Conservation (phyloP, 768 basidiomycete genomes). For the Basidioascus undulatus region DNA sequence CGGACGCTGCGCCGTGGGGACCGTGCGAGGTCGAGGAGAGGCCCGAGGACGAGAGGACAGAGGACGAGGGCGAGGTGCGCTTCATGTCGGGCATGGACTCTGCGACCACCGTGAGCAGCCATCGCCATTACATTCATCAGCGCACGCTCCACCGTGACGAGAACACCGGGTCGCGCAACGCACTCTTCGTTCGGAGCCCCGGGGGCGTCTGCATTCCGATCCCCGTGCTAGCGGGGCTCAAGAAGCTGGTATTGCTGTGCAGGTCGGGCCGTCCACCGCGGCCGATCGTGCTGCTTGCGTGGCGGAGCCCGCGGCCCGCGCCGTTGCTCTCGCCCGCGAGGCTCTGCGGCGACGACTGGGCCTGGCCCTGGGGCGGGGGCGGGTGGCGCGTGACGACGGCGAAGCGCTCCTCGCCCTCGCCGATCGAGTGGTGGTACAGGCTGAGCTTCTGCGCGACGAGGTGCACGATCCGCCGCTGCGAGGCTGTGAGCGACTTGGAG, state of each 20-base stretch:
- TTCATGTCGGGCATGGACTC: background rate
- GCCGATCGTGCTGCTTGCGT: no score
- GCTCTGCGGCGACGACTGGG: background rate
- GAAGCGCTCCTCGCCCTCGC: conserved; percentile 75
- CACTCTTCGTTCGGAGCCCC: no score
- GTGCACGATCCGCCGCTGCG: conserved; percentile 79
- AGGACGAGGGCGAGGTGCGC: background rate
- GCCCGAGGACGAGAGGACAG: background rate
- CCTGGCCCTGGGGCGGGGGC: conserved; percentile 45
- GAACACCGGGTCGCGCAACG: no score
- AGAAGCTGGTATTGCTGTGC: background rate
- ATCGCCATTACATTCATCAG: no score
- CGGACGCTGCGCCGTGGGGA: background rate
- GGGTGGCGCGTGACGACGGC: conserved; percentile 88
- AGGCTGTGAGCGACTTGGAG: conserved; percentile 57
- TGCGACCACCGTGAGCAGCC: no score
- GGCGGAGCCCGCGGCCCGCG: background rate
- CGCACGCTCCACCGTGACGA: no score
- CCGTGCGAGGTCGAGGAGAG: conserved; percentile 1
- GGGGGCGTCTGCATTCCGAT: conserved; percentile 1
- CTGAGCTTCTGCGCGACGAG: conserved; percentile 89
- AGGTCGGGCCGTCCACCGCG: background rate
- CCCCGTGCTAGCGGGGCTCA: background rate
- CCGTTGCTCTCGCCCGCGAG: background rate
- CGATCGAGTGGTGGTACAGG: conserved; percentile 79